Base-by-base conservation (phyloP, 2,329 filamentous ascomycete genomes). In the Furcasterigmium furcatum region DNA sequence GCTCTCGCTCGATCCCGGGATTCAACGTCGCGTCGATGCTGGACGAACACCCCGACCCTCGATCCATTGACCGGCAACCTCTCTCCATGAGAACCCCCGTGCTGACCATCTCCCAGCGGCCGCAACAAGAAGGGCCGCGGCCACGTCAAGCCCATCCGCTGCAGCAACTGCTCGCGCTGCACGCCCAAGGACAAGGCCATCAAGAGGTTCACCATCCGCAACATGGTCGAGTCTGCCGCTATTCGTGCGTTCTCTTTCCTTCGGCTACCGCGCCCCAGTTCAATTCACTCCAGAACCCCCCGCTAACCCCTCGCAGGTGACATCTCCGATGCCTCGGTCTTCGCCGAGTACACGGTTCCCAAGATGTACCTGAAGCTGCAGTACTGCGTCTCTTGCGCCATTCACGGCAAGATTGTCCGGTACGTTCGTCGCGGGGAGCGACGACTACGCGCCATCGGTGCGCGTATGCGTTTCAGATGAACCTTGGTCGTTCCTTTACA, bases 281-380 rank as follows among this genome's bases (percentile, higher is more conserved):
- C n/a, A n/a, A n/a, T n/a, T n/a, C n/a, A n/a, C n/a, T n/a, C n/a
- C n/a, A n/a, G n/a, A n/a, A n/a, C n/a, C n/a, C n/a, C 7, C 1
- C 24, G 41, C 50, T 52, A 44, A 56, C 52, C 43, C 32, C 24
- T 9, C 38, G 47, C 68, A 97, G 94, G 94, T 91, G 94, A 99
- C 90, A 99, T 99, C 80, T 96, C 91, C 61, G 94, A 99, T 74
- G 94, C 95, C 69, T 97, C 94, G 68, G 94, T 99, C 77, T 99
- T 97, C 80, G 76, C 88, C 68, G 94, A 99, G 82, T 99, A 99
- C 84, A 91, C 91, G 64, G 92, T 99, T 69, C 94, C 94, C 79
- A 99, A 99, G 89, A 99, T 99, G 95, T 99, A 99, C 89, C 83
- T 99, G 79, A 99, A 99, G 88, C 87, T 99, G 74, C 94, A 99